Percentiles rank a stretch among this genome's conserved stretches.
Conservation (phyloP, 768 basidiomycete genomes). For the Gyrodon lividus region DNA sequence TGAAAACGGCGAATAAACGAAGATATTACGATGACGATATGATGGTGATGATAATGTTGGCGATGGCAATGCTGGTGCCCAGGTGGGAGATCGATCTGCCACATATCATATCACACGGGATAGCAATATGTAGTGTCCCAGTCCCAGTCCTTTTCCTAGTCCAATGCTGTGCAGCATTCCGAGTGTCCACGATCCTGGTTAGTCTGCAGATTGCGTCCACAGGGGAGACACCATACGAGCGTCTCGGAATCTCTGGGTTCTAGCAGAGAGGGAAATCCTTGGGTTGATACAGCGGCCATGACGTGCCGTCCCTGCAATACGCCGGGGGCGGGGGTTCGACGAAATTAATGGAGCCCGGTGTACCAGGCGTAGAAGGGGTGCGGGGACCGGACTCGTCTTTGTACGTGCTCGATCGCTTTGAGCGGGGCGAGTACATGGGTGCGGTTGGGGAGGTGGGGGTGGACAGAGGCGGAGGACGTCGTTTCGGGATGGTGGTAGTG, state of each 20-base stretch:
- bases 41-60: neutral
- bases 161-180: neutral
- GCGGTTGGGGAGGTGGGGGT: neutral
- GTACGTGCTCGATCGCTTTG: slow-evolving; percentile 13
- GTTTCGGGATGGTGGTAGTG: slow-evolving; percentile 4
- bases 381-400: slow-evolving; percentile 21
- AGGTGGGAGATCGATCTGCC: slow-evolving; percentile 2
- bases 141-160: slow-evolving; percentile 8
- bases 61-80: neutral
- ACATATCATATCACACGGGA: neutral
- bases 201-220: neutral
- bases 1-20: neutral
- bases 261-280: slow-evolving; percentile 2
- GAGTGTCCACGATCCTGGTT: neutral
- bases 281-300: slow-evolving; percentile 6
- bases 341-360: slow-evolving; percentile 4
- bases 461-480: slow-evolving; percentile 16
- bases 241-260: neutral
- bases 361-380: slow-evolving; percentile 16
- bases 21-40: neutral
- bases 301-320: slow-evolving; percentile 17
- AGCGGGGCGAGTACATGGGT: slow-evolving; percentile 8
- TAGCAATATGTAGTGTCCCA: neutral
- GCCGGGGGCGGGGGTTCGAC: slow-evolving; percentile 30
- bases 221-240: neutral